Evolutionary conservation across 495 filamentous ascomycete genomes (phyloP), one percentile per base, ranked within the genome.

Genomic region (Cudoniella acicularis): DNA sequence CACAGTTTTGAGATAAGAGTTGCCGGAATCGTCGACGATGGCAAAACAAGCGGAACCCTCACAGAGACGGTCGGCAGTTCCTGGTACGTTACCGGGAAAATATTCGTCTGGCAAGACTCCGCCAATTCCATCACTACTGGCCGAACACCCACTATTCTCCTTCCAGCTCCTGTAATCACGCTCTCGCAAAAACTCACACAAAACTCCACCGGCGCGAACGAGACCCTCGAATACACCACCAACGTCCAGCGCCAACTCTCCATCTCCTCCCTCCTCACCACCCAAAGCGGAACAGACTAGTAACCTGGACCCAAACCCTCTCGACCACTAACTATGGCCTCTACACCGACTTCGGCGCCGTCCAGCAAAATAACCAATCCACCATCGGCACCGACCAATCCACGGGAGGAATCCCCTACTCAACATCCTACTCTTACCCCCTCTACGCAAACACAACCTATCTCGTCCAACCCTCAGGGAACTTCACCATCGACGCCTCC

Each of bases 51-150:
- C 4, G 72, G 75, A 1, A 73, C 71, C 1, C 71, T 93, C 16
- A 83, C 84, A 0, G 69, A 83, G 9, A 79, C 77, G 1, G 81
- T 92, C 16, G 81, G 79, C n/a, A 79, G 78, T 40, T 85, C 86
- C 63, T 96, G 92, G 91, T 79, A 88, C 53, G 85, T 96, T 6
- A 90, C 89, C 0, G 91, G 90, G 4, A 93, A 90, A 51, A 78
- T 95, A 18, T 92, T 95, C 65, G 61, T 92, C 10, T 95, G 88
- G 79, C 72, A 84, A 1, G 83, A 85, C 59, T 61, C 67, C 3
- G 61, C 74, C 11, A 10, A 8, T 6, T 79, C 73, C n/a, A 67
- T 82, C 40, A 83, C 85, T 0, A 85, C 77, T 1, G 79, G 82
- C 1, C 48, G 41, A 22, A 16, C 1, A 11, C 69, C 70, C 49